phyloP scores from a whole-genome alignment of 2,329 filamentous ascomycete genomes.

The Rhytidhysteron rufulum region DNA sequence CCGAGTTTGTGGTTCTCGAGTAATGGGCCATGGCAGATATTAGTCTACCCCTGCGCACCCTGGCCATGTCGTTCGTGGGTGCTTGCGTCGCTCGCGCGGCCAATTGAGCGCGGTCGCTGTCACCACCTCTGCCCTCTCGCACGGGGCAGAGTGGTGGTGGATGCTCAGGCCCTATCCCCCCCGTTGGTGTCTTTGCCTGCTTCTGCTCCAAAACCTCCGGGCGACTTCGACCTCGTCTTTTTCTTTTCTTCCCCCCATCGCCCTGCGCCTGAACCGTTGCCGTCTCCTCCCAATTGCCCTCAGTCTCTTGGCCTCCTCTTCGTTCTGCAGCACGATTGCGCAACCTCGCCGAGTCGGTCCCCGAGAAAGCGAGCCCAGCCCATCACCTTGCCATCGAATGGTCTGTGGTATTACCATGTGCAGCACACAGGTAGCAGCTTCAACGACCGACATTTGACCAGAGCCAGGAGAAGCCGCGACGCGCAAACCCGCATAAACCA shows the following conservation, averaged over 20 bases:
- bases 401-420: slow-evolving; percentile 28
- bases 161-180: slow-evolving; percentile 24
- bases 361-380: slow-evolving; percentile 1
- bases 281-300: slow-evolving; percentile 3
- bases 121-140: slow-evolving; percentile 8
- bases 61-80: slow-evolving; percentile 7
- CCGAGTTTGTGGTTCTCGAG: slow-evolving; percentile 23
- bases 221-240: slow-evolving; percentile 1
- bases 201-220: neutral
- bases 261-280: slow-evolving; percentile 5
- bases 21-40: slow-evolving; percentile 16
- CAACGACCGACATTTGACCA: slow-evolving; percentile 4
- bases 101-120: slow-evolving; percentile 16
- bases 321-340: slow-evolving; percentile 10
- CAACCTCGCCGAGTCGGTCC: slow-evolving; percentile 1
- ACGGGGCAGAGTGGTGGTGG: slow-evolving; percentile 23
- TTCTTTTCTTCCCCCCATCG: slow-evolving; percentile 9
- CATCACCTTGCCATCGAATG: slow-evolving; percentile 14
- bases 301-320: slow-evolving; percentile 10
- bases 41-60: slow-evolving; percentile 12
- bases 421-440: slow-evolving; percentile 13
- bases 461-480: neutral
- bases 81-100: slow-evolving; percentile 4
- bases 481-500: slow-evolving; percentile 1
- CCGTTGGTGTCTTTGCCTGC: neutral